These are phyloP conservation scores for Lodderomyces parapsilosis DNA, from an alignment of 1,139 yeast genomes.

Conservation along the genomic window DNA sequence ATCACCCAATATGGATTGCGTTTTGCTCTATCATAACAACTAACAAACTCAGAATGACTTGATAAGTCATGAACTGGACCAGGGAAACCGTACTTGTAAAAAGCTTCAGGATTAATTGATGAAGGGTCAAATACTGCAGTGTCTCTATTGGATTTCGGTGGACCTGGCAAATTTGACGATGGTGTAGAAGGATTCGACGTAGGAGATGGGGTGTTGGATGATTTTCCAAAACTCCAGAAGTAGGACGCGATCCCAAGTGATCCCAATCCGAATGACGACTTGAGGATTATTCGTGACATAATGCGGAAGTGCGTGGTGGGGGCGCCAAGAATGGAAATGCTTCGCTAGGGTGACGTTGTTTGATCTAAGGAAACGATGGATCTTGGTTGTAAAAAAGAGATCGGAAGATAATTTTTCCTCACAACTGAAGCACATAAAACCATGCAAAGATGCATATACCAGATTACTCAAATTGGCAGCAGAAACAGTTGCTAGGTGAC, in stretches of 20 bases:
- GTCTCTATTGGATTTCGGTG: conserved; percentile 14
- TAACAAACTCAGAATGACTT: conserved; percentile 70
- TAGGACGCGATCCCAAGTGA: conserved; percentile 42
- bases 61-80: conserved; percentile 89
- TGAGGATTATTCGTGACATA: conserved; percentile 8
- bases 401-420: no score
- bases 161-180: background rate
- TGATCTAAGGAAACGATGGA: no score
- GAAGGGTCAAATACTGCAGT: conserved; percentile 25
- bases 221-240: conserved; percentile 36
- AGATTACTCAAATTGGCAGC: no score
- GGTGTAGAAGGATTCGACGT: conserved; percentile 10
- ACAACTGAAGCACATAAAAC: no score
- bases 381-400: no score
- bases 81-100: conserved; percentile 89
- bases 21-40: conserved; percentile 82
- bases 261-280: conserved; percentile 26
- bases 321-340: background rate
- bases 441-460: no score
- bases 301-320: no score
- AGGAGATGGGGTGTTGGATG: conserved; percentile 18
- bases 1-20: conserved; percentile 88
- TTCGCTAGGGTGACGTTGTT: no score
- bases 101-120: conserved; percentile 64
- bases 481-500: no score